Percentiles rank a stretch among this genome's conserved stretches.
These are phyloP conservation scores for Fagopyrum homotropicum DNA, from an alignment of 148 eudicot species.

Conservation along the genomic window DNA sequence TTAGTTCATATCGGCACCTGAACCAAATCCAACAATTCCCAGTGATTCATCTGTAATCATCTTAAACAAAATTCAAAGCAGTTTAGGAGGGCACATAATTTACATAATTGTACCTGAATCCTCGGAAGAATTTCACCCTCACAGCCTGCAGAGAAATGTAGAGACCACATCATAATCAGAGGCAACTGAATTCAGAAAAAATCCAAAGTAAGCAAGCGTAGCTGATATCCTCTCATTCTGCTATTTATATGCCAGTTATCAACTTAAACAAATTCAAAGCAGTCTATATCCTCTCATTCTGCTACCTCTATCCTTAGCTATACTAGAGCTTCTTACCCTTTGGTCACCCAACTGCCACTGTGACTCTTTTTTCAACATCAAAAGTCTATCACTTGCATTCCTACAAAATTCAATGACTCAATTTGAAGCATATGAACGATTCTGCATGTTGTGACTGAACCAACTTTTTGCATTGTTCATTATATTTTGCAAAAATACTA, in stretches of 20 bases:
- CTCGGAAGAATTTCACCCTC: slow-evolving; percentile 86
- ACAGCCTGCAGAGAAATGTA: slow-evolving; percentile 46
- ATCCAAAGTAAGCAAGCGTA: neutral
- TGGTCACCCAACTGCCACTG: too few relatives aligned
- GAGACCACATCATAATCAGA: neutral
- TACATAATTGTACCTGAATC: slow-evolving; percentile 49
- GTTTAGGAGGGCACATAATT: neutral
- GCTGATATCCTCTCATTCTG: neutral
- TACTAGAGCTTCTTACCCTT: too few relatives aligned
- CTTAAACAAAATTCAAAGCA: neutral
- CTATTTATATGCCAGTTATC: too few relatives aligned
- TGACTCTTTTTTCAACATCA: neutral
- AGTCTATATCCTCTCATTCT: too few relatives aligned
- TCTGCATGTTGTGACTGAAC: too few relatives aligned
- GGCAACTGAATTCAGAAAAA: neutral
- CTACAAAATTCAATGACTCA: too few relatives aligned
- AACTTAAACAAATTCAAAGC: too few relatives aligned
- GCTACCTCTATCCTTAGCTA: too few relatives aligned
- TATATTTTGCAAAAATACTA: neutral
- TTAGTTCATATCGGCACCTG: too few relatives aligned
- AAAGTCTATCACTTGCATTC: neutral
- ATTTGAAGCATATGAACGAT: too few relatives aligned
- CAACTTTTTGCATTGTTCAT: neutral
- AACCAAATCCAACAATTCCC: too few relatives aligned
- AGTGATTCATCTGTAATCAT: too few relatives aligned